phyloP scores from a whole-genome alignment of 805 yeast genomes.

The Spathaspora girioi region DNA sequence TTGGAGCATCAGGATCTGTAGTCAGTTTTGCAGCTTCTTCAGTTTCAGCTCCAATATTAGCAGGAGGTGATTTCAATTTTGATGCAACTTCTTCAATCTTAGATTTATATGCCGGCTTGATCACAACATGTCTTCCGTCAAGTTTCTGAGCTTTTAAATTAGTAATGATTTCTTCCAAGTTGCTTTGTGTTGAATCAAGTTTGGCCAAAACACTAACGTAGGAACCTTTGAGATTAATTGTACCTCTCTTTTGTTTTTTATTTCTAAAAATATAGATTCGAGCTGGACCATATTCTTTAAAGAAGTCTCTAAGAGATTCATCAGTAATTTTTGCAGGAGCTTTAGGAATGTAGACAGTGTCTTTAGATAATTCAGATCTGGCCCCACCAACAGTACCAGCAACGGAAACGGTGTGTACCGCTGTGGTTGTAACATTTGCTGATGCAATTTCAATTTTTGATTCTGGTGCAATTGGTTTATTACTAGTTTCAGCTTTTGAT shows the following conservation, averaged over 20 bases:
- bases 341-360: constrained; percentile 44
- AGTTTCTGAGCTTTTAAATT: constrained; percentile 34
- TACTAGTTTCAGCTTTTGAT: not conserved
- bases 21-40: not conserved
- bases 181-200: constrained; percentile 35
- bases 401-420: not conserved
- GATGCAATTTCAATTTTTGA: not conserved
- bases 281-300: constrained; percentile 42
- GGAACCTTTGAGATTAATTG: constrained; percentile 26
- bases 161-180: constrained; percentile 41
- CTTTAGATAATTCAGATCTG: constrained; percentile 26
- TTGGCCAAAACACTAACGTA: constrained; percentile 51
- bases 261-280: constrained; percentile 47
- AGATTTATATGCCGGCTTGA: constrained; percentile 38
- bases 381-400: not conserved
- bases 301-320: constrained; percentile 41
- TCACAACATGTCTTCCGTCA: constrained; percentile 28
- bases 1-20: not conserved
- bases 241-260: constrained; percentile 20
- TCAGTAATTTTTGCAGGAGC: constrained; percentile 40
- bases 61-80: not conserved
- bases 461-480: not conserved
- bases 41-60: not conserved
- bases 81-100: constrained; percentile 42
- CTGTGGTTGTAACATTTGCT: not conserved